Evolutionary conservation across 2,329 filamentous ascomycete genomes (phyloP).

Genomic region (Colletotrichum nymphaeae): DNA sequence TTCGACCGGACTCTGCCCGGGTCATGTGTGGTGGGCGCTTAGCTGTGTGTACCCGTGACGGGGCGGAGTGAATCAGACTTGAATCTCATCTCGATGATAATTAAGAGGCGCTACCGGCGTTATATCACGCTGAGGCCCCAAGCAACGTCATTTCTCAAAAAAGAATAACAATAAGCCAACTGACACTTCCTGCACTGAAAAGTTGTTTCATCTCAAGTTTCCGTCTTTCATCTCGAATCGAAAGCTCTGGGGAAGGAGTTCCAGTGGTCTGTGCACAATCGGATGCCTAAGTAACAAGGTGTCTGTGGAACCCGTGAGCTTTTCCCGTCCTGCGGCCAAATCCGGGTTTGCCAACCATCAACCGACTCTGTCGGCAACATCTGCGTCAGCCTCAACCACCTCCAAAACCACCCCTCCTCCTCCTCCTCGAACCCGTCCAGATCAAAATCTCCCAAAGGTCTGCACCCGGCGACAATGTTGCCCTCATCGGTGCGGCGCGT

Average conservation of each 20-base stretch:
- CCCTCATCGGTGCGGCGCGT: slow-evolving; percentile 68
- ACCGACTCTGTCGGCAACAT: slow-evolving; percentile 47
- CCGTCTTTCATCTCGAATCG: not conserved
- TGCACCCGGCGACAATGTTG: slow-evolving; percentile 52
- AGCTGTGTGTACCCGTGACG: slow-evolving; percentile 6
- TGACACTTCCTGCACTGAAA: not conserved
- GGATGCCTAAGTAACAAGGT: slow-evolving; percentile 33
- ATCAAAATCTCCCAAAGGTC: slow-evolving; percentile 16
- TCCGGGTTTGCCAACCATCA: slow-evolving; percentile 46
- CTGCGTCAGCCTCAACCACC: slow-evolving; percentile 11
- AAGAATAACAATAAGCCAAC: not conserved
- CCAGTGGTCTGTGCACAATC: slow-evolving; percentile 19
- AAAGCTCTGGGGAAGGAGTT: not conserved
- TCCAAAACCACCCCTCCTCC: not conserved
- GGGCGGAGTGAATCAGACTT: not conserved
- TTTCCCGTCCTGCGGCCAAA: slow-evolving; percentile 50
- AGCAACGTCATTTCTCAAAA: slow-evolving; percentile 4
- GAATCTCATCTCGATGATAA: not conserved
- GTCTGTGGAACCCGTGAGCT: slow-evolving; percentile 42
- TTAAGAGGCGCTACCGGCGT: not conserved
- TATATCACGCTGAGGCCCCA: not conserved
- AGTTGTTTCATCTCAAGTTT: slow-evolving; percentile 18
- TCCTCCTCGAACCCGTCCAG: not conserved
- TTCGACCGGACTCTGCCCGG: not conserved
- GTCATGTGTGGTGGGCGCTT: slow-evolving; percentile 27